Base-by-base conservation (phyloP, 495 filamentous ascomycete species). In the Gamarada debralockiae region DNA sequence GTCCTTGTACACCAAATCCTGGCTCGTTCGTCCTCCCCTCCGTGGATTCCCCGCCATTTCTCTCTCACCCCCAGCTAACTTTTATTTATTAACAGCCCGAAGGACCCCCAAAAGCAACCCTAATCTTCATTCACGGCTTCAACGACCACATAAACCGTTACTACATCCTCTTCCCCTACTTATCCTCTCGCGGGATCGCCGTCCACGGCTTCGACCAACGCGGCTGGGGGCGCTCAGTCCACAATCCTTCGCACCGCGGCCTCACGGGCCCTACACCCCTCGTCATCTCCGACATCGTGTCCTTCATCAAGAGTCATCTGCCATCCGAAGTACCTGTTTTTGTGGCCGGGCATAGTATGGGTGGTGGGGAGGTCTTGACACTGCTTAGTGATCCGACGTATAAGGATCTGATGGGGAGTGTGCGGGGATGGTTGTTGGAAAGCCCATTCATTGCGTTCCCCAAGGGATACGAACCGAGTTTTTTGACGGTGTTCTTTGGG, bases 261-360 rank as follows among this genome's bases (percentile, higher is more conserved):
- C 71, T 76, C 39, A 86, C 83, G 4, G 91, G 91, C 2, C 77
- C 83, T 8, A 95, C 90, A 2, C 13, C 69, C 13, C 78, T 70
- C 41, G 86, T 95, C 36, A 72, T 93, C 24, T 73, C 79, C 27
- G 91, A 96, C 70, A 83, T 96, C 54, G 84, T 80, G 25, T 79
- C 81, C 22, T 82, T 95, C 65, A 72, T 90, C 46, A 59, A 72
- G 17, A 57, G 68, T 21, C 66, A 74, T 47, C 63, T 76, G 10
- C 48, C 63, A 12, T 58, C 62, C 5, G 55, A 59, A 3, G 59
- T 77, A 3, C 89, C 91, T 0, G 65, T 92, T 17, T 96, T 96
- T 69, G 76, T 96, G n/a, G 79, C 89, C 65, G 90, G 90, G 45
- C 90, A 95, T 69, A 89, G 84, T 33, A 90, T 85, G 84, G 91